These are phyloP conservation scores for Periconia sp. DNA, from an alignment of 2,329 filamentous ascomycete species.

Conservation along the genomic window DNA sequence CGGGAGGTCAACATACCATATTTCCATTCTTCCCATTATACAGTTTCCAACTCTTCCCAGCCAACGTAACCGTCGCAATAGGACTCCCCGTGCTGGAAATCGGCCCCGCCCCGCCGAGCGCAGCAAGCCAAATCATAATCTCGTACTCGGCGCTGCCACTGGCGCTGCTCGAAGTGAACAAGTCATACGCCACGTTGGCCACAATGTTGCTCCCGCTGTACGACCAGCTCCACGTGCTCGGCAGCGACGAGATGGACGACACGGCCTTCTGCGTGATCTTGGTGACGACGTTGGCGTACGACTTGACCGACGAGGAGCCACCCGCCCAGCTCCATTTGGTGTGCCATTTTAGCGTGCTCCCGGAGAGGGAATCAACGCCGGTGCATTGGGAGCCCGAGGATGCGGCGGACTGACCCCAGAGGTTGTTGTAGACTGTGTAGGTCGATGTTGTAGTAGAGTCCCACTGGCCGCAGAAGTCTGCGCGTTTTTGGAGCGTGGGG, in stretches of 20 bases:
- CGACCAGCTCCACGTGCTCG: slow-evolving; percentile 54
- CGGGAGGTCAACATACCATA: slow-evolving; percentile 38
- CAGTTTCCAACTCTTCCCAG: slow-evolving; percentile 62
- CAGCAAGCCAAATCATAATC: slow-evolving; percentile 70
- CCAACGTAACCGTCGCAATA: slow-evolving; percentile 62
- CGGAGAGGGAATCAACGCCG: slow-evolving; percentile 47
- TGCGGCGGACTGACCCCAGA: slow-evolving; percentile 52
- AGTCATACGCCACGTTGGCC: slow-evolving; percentile 67
- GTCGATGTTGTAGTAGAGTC: slow-evolving; percentile 29
- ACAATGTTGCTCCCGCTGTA: slow-evolving; percentile 58
- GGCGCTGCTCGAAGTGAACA: slow-evolving; percentile 62
- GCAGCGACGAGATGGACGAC: slow-evolving; percentile 49
- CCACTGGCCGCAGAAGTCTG: slow-evolving; percentile 43
- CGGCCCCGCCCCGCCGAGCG: slow-evolving; percentile 63
- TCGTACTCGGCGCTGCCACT: slow-evolving; percentile 61
- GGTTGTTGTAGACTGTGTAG: slow-evolving; percentile 49
- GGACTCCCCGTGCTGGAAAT: slow-evolving; percentile 63
- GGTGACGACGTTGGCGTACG: slow-evolving; percentile 51
- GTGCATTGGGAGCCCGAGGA: slow-evolving; percentile 56
- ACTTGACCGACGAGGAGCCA: slow-evolving; percentile 48
- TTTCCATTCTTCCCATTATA: slow-evolving; percentile 66
- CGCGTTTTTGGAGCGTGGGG: slow-evolving; percentile 33
- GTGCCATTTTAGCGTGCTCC: slow-evolving; percentile 50
- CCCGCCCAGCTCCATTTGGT: slow-evolving; percentile 53
- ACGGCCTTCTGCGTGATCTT: slow-evolving; percentile 41